Evolutionary conservation across 768 basidiomycete genomes (phyloP).

Genomic region (Rhodotorula taiwanensis): DNA sequence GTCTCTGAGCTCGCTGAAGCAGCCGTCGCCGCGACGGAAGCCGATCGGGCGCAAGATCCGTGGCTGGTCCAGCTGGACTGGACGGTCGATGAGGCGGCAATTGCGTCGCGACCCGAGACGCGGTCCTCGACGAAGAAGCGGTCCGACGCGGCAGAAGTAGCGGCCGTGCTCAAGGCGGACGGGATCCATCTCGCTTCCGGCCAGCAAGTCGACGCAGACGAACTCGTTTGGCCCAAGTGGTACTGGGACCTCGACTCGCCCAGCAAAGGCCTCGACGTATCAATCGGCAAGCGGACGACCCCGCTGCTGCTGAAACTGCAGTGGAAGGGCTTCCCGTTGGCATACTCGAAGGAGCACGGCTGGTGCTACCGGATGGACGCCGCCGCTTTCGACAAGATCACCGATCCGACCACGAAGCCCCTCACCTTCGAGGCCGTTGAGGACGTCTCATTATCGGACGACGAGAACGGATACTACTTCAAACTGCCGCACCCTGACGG

Average conservation of each 20-base stretch:
- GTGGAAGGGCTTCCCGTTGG: slow-evolving; percentile 80
- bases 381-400: slow-evolving; percentile 24
- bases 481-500: slow-evolving; percentile 96
- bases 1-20: slow-evolving; percentile 46
- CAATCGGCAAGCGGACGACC: slow-evolving; percentile 70
- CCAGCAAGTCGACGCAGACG: not conserved
- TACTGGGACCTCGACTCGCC: slow-evolving; percentile 67
- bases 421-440: slow-evolving; percentile 59
- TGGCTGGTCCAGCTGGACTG: slow-evolving; percentile 67
- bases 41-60: slow-evolving; percentile 2
- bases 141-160: not conserved
- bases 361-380: slow-evolving; percentile 79
- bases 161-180: not conserved
- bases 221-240: slow-evolving; percentile 80
- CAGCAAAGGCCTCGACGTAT: slow-evolving; percentile 72
- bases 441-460: slow-evolving; percentile 55
- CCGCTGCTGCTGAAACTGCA: slow-evolving; percentile 78
- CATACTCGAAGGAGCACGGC: slow-evolving; percentile 76
- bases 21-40: slow-evolving; percentile 17
- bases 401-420: slow-evolving; percentile 51
- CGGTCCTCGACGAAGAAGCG: not conserved
- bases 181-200: not conserved
- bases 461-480: slow-evolving; percentile 60
- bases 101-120: not conserved
- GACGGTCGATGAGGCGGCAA: slow-evolving; percentile 45